A percentile compares a stretch with the other conserved stretches of the same genome.
Conservation (phyloP, 1,284 basidiomycete genomes). For the Ustilago tritici region DNA sequence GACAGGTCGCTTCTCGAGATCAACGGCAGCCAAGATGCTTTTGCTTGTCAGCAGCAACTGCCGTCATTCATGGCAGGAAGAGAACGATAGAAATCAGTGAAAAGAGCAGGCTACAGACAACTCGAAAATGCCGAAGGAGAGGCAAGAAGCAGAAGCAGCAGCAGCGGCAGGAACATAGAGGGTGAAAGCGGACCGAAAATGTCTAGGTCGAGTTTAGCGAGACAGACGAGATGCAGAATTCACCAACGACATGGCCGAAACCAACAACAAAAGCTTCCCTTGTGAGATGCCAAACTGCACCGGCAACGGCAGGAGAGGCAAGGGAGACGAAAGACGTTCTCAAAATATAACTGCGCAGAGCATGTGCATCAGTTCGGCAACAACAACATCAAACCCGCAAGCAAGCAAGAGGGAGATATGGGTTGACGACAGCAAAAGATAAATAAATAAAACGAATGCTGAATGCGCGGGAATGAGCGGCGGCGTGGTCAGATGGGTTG, state of each 20-base stretch:
- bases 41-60: not conserved
- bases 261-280: not conserved
- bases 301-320: not conserved
- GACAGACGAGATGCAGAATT: conserved; percentile 11
- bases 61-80: conserved; percentile 1
- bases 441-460: no score
- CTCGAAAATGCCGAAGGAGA: not conserved
- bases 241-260: conserved; percentile 12
- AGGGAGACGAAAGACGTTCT: not conserved
- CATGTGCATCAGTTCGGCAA: not conserved
- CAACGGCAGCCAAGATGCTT: conserved; percentile 5
- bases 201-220: conserved; percentile 7
- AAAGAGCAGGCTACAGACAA: not conserved
- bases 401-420: not conserved
- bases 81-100: not conserved
- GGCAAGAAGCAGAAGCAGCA: conserved; percentile 9
- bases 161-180: conserved; percentile 3
- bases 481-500: conserved; percentile 23
- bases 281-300: not conserved
- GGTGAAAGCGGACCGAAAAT: not conserved
- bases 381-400: not conserved
- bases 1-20: not conserved
- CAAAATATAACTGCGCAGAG: conserved; percentile 3
- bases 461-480: conserved; percentile 31
- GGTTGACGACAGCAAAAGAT: not conserved